A percentile compares a stretch with the other conserved stretches of the same genome.
Evolutionary conservation across 2,329 filamentous ascomycete species (phyloP).

Genomic region (Biscogniauxia marginata): DNA sequence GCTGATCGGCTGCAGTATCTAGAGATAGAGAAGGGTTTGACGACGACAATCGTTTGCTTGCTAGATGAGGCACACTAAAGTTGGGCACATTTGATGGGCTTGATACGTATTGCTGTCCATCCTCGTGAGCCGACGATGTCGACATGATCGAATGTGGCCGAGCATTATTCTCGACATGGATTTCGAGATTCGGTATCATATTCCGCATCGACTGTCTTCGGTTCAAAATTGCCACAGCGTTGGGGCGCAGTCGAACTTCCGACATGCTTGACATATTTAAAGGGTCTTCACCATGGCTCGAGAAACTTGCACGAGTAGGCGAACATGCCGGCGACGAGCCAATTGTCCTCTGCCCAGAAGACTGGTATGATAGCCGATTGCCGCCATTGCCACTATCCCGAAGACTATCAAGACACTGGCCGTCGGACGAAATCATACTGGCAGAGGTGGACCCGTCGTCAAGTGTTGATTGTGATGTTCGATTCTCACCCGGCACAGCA

Average conservation of each 20-base stretch:
- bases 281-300: conserved; percentile 36
- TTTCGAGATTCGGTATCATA: conserved; percentile 43
- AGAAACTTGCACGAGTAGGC: conserved; percentile 53
- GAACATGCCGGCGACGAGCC: conserved; percentile 57
- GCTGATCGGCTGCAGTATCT: conserved; percentile 16
- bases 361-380: conserved; percentile 58
- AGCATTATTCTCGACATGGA: conserved; percentile 29
- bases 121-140: conserved; percentile 19
- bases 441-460: conserved; percentile 59
- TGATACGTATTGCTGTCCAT: conserved; percentile 23
- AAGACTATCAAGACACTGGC: conserved; percentile 55
- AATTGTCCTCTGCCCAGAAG: conserved; percentile 59
- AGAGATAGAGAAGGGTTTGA: conserved; percentile 27
- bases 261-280: conserved; percentile 18
- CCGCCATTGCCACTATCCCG: conserved; percentile 46
- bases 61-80: conserved; percentile 52
- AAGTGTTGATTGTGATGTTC: conserved; percentile 40
- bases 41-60: conserved; percentile 46
- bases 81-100: conserved; percentile 42
- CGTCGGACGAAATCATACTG: conserved; percentile 58
- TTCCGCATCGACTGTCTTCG: conserved; percentile 53
- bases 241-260: conserved; percentile 48
- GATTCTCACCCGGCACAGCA: conserved; percentile 28
- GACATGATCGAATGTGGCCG: conserved; percentile 28
- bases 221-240: conserved; percentile 50